These are phyloP conservation scores for Tetracladium marchalianum DNA, from an alignment of 495 filamentous ascomycete genomes.

Conservation along the genomic window DNA sequence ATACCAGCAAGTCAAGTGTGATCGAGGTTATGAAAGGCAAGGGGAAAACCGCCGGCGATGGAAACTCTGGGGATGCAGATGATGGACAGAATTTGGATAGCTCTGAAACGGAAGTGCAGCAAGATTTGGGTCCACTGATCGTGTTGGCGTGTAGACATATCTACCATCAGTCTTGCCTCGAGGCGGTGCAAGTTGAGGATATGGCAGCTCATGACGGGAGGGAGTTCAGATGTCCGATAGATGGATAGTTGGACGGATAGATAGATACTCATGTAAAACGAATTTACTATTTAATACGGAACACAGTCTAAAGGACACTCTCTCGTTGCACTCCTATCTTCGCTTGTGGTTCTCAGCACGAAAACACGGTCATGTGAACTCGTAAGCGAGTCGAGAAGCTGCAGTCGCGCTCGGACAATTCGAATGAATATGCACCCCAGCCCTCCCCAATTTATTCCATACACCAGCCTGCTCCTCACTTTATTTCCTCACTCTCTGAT, in stretches of 20 bases:
- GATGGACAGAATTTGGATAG: slow-evolving; percentile 12
- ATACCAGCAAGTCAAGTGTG: slow-evolving; percentile 17
- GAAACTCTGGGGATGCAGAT: slow-evolving; percentile 13
- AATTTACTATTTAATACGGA: slow-evolving; percentile 1
- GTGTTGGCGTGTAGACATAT: slow-evolving; percentile 53
- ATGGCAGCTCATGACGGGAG: slow-evolving; percentile 22
- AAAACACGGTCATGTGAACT: no score
- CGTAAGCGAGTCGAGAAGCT: no score
- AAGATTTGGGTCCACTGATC: slow-evolving; percentile 38
- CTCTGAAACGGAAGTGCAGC: slow-evolving; percentile 1
- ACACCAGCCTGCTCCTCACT: no score
- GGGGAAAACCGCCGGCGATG: slow-evolving; percentile 15
- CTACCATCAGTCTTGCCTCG: slow-evolving; percentile 51
- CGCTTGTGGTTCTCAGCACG: no score
- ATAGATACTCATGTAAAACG: not conserved
- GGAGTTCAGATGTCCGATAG: slow-evolving; percentile 46
- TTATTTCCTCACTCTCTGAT: no score
- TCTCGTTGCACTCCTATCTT: no score
- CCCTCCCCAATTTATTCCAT: no score
- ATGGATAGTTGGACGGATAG: slow-evolving; percentile 28
- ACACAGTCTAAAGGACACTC: no score
- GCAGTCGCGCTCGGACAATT: no score
- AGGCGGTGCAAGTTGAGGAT: slow-evolving; percentile 34
- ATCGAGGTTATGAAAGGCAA: slow-evolving; percentile 24
- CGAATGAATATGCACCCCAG: no score